These are phyloP conservation scores for Apophysomyces trapeziformis DNA, from an alignment of 371 early-diverging fungal genomes.

Conservation along the genomic window DNA sequence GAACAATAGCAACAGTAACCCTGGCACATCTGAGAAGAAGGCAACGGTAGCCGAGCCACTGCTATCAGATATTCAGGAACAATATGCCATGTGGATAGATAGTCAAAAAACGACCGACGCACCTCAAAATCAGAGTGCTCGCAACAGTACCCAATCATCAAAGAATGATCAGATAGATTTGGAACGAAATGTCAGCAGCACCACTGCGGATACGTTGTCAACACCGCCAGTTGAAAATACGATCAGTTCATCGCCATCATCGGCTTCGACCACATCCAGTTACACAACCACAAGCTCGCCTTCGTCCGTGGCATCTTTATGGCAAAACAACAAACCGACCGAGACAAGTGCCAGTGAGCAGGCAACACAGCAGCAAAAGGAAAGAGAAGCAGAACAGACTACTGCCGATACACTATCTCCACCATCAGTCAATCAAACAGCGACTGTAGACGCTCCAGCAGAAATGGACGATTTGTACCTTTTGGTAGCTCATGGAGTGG, in stretches of 20 bases:
- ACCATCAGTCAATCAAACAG: neutral
- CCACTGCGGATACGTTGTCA: neutral
- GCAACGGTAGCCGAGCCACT: conserved; percentile 6
- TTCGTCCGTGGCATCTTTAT: conserved; percentile 3
- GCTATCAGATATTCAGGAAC: conserved; percentile 35
- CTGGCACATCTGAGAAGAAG: neutral
- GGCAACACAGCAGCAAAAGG: conserved; percentile 5
- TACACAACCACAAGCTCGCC: conserved; percentile 6
- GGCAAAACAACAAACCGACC: conserved; percentile 8
- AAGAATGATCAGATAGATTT: neutral
- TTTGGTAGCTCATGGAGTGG: conserved; percentile 50
- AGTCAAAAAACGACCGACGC: conserved; percentile 29
- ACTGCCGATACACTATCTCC: neutral
- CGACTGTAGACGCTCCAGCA: neutral
- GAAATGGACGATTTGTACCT: conserved; percentile 33
- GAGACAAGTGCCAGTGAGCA: conserved; percentile 1
- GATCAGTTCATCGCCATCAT: conserved; percentile 11
- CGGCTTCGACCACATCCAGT: conserved; percentile 6
- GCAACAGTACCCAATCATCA: neutral
- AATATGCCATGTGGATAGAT: conserved; percentile 50
- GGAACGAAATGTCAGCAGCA: neutral
- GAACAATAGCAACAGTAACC: neutral
- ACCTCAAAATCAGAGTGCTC: conserved; percentile 7
- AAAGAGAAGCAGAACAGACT: conserved; percentile 11
- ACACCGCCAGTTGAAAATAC: conserved; percentile 8